phyloP scores from a whole-genome alignment of 73 alveolate species.

The Symbiodinium pilosum region DNA sequence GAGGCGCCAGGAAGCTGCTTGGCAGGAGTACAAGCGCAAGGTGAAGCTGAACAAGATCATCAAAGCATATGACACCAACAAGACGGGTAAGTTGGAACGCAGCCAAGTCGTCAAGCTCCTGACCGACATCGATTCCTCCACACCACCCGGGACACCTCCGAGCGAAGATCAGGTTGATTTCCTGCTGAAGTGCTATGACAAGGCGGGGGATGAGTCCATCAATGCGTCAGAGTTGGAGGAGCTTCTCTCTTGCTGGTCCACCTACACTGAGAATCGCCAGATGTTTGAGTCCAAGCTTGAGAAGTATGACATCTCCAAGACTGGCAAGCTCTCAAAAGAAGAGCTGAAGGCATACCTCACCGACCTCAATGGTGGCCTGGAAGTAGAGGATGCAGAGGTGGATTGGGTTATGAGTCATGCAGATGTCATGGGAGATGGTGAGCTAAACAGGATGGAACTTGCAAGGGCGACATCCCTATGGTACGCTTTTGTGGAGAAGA shows the following conservation, averaged over 20 bases:
- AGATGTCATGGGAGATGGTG: constrained; percentile 52
- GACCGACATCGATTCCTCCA: constrained; percentile 24
- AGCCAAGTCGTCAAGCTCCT: constrained; percentile 14
- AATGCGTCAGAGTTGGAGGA: not conserved
- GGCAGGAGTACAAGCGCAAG: constrained; percentile 30
- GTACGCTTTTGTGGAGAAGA: constrained; percentile 19
- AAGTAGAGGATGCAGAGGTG: not conserved
- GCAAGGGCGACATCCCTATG: constrained; percentile 67
- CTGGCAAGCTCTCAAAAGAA: not conserved
- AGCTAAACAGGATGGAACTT: constrained; percentile 76
- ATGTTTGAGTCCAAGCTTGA: not conserved
- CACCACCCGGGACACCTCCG: constrained; percentile 24
- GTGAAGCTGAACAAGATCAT: constrained; percentile 53
- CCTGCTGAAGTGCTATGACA: not conserved
- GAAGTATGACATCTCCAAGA: constrained; percentile 1
- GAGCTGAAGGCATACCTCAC: constrained; percentile 9
- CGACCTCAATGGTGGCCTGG: constrained; percentile 27
- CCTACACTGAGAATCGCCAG: not conserved
- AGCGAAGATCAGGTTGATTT: not conserved
- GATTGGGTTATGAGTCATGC: constrained; percentile 24
- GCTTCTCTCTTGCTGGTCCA: constrained; percentile 28
- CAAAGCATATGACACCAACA: constrained; percentile 68
- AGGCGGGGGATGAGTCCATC: constrained; percentile 14
- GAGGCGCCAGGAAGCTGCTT: constrained; percentile 33
- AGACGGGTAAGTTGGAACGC: constrained; percentile 46